Base-by-base conservation (phyloP, 2,329 filamentous ascomycete species). In the Dactylellina haptotyla region DNA sequence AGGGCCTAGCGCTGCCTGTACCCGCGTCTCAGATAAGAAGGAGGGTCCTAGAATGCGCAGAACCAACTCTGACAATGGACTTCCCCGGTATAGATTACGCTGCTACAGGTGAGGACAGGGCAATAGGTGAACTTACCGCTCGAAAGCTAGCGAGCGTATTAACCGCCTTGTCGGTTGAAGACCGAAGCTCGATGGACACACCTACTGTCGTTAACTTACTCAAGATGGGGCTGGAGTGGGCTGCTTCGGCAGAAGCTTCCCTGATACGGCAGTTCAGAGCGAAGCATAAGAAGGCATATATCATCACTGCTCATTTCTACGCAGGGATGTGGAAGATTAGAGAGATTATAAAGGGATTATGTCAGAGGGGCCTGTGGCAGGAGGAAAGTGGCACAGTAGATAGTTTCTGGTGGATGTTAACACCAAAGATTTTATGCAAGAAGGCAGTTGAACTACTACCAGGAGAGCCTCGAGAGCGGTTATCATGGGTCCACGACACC, bases 21-120 rank as follows among this genome's bases (percentile, higher is more conserved):
- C 56, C 37, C 14, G n/a, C 34, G 20, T 54, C 59, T 6, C 12
- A 26, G 5, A 25, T 59, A 3, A 30, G 43, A 3, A 32, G 12
- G 8, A 30, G n/a, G 4, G n/a, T 16, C 4, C 4, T 39, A n/a
- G 2, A 4, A 3, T 10, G 9, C 23, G 3, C n/a, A 26, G 10
- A 45, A 16, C 20, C 4, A 14, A n/a, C 45, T 1, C 18, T 23
- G n/a, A 23, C 9, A 1, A 16, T 41, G 25, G 54, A 54, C 4
- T 72, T 72, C 30, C 67, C 67, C 4, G 67, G 67, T 0, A 34
- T 72, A 25, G 53, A 65, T n/a, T 65, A 65, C 45, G 67, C 59
- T 4, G 53, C 67, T 4, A 54, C 59, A 1, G 67, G 53, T 3
- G 67, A 72, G 3, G 59, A 72, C 37, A 65, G 32, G 32, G 59